phyloP scores from a whole-genome alignment of 352 stramenopile species.

The Globisporangium nodosum region DNA sequence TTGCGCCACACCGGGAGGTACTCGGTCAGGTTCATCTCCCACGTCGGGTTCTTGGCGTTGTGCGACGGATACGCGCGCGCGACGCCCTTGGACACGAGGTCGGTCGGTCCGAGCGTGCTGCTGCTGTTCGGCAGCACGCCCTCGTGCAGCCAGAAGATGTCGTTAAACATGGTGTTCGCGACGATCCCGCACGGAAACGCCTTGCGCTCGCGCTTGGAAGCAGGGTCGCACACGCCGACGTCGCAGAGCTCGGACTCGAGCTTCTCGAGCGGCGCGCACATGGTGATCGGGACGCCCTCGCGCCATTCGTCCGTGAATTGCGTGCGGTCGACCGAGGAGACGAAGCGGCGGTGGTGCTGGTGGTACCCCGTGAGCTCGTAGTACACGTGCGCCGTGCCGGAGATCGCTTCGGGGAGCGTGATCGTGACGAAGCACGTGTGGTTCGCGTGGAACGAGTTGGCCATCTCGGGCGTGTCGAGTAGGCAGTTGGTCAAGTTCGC shows the following conservation, averaged over 20 bases:
- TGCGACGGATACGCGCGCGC: slow-evolving; percentile 46
- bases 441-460: slow-evolving; percentile 66
- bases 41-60: slow-evolving; percentile 60
- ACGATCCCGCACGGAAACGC: slow-evolving; percentile 72
- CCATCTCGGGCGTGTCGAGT: slow-evolving; percentile 24
- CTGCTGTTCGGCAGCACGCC: slow-evolving; percentile 38
- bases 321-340: slow-evolving; percentile 55
- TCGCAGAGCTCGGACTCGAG: slow-evolving; percentile 31
- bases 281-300: slow-evolving; percentile 24
- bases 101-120: slow-evolving; percentile 23
- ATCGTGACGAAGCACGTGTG: slow-evolving; percentile 69
- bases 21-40: slow-evolving; percentile 18
- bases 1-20: slow-evolving; percentile 69
- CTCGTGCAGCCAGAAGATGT: slow-evolving; percentile 80
- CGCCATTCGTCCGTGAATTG: slow-evolving; percentile 65
- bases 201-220: slow-evolving; percentile 25
- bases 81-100: slow-evolving; percentile 39
- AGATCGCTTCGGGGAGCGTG: slow-evolving; percentile 42
- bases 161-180: slow-evolving; percentile 80
- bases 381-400: slow-evolving; percentile 34
- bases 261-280: slow-evolving; percentile 47
- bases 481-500: slow-evolving; percentile 43
- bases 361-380: slow-evolving; percentile 65
- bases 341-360: slow-evolving; percentile 72
- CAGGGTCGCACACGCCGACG: slow-evolving; percentile 26